Base-by-base conservation (phyloP, 2,329 filamentous ascomycete species). In the Fusarium torreyae region DNA sequence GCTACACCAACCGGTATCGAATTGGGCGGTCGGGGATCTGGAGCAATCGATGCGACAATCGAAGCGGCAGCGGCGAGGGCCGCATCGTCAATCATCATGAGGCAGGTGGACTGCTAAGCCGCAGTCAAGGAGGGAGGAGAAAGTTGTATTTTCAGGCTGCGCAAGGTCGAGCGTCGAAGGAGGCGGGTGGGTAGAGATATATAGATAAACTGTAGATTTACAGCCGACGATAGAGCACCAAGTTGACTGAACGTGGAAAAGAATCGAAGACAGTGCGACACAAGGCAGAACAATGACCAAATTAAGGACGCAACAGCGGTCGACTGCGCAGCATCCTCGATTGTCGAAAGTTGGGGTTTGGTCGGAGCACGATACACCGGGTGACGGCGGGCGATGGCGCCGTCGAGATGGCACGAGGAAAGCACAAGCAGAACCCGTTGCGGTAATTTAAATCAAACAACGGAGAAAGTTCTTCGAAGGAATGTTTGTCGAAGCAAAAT, bases 1-100 rank as follows among this genome's bases (percentile, higher is more conserved):
- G 81, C 82, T 57, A 80, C 77, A 51, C 80, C 81, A 62, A 81
- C 77, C 57, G 82, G 77, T 52, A 81, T 78, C 51, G 81, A 77
- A 66, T 77, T 74, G 39, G 78, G 72, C 49, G 80, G 77, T 66
- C 80, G 81, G 33, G 81, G 76, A 60, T 84, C 81, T 66, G 78
- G 77, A 62, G 86, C 87, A 63, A 89, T 79, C 66, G 81, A 82
- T 73, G 84, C 83, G 70, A 89, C 80, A 69, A 89, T 81, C 74
- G 86, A 82, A 73, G 85, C 83, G 38, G 84, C 83, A 45, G 86
- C 86, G 71, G 81, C 82, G 77, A 89, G 79, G 72, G 84, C 84
- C 76, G 84, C 81, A 74, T 88, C 85, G 78, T 88, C 85, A 70
- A 84, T 83, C 85, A 87, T 86, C 63, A 70, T 67, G 62, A 56